These are phyloP conservation scores for Penicillium freii DNA, from an alignment of 2,329 filamentous ascomycete genomes.

Conservation along the genomic window DNA sequence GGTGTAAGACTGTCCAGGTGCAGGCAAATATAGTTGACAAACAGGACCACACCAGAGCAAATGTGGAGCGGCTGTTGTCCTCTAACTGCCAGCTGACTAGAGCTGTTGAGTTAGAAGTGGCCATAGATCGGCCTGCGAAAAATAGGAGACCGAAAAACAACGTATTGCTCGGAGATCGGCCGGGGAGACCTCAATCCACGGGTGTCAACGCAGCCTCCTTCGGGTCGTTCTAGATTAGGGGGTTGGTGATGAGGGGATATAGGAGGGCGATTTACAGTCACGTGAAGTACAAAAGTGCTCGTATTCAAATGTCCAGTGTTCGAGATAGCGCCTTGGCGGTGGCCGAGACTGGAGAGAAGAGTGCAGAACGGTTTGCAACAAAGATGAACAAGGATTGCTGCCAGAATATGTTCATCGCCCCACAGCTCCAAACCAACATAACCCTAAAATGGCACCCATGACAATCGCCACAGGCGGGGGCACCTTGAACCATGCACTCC, in stretches of 20 bases:
- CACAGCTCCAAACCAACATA: conserved; percentile 50
- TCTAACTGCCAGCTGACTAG: background rate
- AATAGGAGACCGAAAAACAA: background rate
- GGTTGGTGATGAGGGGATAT: background rate
- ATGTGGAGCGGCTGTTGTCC: background rate
- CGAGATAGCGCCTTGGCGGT: background rate
- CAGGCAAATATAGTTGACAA: background rate
- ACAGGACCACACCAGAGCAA: background rate
- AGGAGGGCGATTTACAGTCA: background rate
- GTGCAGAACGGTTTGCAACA: background rate
- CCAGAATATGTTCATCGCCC: conserved; percentile 8
- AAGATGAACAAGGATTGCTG: background rate
- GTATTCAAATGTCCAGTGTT: background rate
- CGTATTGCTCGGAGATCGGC: background rate
- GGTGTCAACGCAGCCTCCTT: background rate
- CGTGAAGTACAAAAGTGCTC: background rate
- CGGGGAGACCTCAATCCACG: background rate
- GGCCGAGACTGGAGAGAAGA: background rate
- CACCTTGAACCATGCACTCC: conserved; percentile 50
- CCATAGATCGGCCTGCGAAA: too few species aligned
- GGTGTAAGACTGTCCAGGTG: background rate
- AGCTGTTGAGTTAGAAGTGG: background rate
- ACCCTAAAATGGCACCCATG: conserved; percentile 48
- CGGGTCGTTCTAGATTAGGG: background rate
- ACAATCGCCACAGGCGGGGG: conserved; percentile 47